Percentiles rank a stretch among this genome's conserved stretches.
These are phyloP conservation scores for Nematodospora anomalae DNA, from an alignment of 1,139 yeast genomes.

Conservation along the genomic window DNA sequence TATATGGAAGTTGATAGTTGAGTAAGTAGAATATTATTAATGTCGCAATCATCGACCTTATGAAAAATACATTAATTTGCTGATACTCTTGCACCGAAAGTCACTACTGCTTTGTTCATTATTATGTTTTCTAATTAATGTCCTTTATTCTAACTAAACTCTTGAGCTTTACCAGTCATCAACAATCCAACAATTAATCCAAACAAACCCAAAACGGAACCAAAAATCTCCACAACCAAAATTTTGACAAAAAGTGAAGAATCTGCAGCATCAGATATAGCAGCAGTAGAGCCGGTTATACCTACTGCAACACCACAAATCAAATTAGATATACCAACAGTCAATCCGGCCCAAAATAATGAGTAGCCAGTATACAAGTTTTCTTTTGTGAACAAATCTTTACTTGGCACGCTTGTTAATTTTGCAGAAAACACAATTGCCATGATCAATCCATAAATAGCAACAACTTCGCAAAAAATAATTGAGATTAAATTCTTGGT, in stretches of 20 bases:
- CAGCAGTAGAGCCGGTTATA: conserved; percentile 96
- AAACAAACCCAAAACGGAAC: conserved; percentile 91
- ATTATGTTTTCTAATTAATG: not conserved
- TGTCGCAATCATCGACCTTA: too few relatives aligned
- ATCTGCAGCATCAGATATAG: conserved; percentile 97
- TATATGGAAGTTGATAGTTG: conserved; percentile 65
- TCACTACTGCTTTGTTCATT: too few relatives aligned
- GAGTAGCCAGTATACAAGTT: conserved; percentile 93
- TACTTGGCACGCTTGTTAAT: conserved; percentile 67
- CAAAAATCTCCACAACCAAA: conserved; percentile 94
- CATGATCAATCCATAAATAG: conserved; percentile 96
- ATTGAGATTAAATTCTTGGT: conserved; percentile 95
- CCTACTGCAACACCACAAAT: conserved; percentile 98
- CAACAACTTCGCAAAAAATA: conserved; percentile 99
- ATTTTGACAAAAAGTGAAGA: conserved; percentile 92
- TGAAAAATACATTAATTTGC: too few relatives aligned
- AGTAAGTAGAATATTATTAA: conserved; percentile 17
- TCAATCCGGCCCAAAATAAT: conserved; percentile 96
- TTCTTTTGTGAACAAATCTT: conserved; percentile 67
- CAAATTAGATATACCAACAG: conserved; percentile 91
- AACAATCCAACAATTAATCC: conserved; percentile 93
- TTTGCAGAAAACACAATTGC: conserved; percentile 96
- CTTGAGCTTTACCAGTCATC: conserved; percentile 95
- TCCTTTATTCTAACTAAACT: conserved; percentile 46
- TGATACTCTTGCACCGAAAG: too few relatives aligned